Conservation (phyloP, 164 flowering plant genomes). For the Macadamia integrifolia region DNA sequence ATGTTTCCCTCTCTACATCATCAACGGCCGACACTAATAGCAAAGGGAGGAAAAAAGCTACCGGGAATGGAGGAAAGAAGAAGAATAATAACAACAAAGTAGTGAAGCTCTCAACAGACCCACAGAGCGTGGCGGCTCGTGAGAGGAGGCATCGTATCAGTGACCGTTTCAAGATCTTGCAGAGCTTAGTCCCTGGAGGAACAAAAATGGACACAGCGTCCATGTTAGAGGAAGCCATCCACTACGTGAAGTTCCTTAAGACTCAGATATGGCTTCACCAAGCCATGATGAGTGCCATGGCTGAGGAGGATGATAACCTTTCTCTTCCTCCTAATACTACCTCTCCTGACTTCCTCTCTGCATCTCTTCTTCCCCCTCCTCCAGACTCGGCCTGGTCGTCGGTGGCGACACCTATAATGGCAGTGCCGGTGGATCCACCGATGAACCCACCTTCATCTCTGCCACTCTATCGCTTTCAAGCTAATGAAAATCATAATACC, state of each 20-base stretch:
- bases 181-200: constrained; percentile 77
- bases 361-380: neutral
- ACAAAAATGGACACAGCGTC: constrained; percentile 79
- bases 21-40: neutral
- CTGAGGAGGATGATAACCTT: constrained; percentile 2
- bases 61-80: neutral
- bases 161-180: constrained; percentile 65
- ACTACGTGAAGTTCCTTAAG: constrained; percentile 76
- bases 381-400: neutral
- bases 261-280: constrained; percentile 73
- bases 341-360: neutral
- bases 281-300: constrained; percentile 27
- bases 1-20: constrained; percentile 3
- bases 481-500: neutral
- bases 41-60: constrained; percentile 13
- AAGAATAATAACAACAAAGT: constrained; percentile 13
- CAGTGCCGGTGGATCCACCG: neutral
- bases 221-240: constrained; percentile 77
- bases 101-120: constrained; percentile 67
- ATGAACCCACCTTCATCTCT: neutral
- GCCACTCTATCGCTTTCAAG: constrained; percentile 9
- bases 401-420: neutral
- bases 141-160: constrained; percentile 77
- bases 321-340: too few relatives aligned
- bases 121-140: constrained; percentile 83